A percentile compares a stretch with the other conserved stretches of the same genome.
Evolutionary conservation across 257 asterid genomes (phyloP).

Genomic region (Scutellaria minor): DNA sequence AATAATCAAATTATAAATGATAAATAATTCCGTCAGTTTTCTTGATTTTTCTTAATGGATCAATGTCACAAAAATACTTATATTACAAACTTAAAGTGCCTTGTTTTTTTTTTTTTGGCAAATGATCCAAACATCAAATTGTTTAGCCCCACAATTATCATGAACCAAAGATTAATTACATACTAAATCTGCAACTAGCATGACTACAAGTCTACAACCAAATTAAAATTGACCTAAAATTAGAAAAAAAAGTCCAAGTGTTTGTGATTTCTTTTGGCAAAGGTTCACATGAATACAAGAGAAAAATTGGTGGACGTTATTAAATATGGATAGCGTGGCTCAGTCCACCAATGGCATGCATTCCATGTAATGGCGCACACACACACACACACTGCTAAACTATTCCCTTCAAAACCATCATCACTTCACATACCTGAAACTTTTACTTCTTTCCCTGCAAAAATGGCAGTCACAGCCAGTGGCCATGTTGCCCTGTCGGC

Average conservation of each 20-base stretch:
- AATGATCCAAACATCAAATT: too few species aligned
- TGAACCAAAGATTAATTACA: not conserved
- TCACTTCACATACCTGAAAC: conserved; percentile 29
- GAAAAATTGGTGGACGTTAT: conserved; percentile 65
- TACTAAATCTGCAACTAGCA: not conserved
- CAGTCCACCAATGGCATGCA: conserved; percentile 57
- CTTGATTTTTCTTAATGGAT: too few species aligned
- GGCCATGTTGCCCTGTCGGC: conserved; percentile 62
- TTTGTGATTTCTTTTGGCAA: conserved; percentile 26
- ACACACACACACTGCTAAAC: not conserved
- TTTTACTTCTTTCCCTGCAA: conserved; percentile 30
- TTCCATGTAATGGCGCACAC: conserved; percentile 47
- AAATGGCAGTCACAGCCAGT: conserved; percentile 56
- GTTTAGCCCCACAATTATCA: too few species aligned
- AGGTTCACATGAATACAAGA: conserved; percentile 58
- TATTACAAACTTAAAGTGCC: too few species aligned
- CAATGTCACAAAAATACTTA: too few species aligned
- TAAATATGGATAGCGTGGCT: conserved; percentile 72
- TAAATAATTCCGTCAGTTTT: too few species aligned
- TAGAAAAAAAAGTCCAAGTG: not conserved
- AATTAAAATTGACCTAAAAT: not conserved
- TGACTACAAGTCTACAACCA: not conserved
- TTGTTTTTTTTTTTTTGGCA: too few species aligned
- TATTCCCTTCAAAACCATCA: conserved; percentile 17
- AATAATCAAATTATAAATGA: too few species aligned